Conservation (phyloP, 2,329 filamentous ascomycete genomes). For the Incumbomyces delicatus region DNA sequence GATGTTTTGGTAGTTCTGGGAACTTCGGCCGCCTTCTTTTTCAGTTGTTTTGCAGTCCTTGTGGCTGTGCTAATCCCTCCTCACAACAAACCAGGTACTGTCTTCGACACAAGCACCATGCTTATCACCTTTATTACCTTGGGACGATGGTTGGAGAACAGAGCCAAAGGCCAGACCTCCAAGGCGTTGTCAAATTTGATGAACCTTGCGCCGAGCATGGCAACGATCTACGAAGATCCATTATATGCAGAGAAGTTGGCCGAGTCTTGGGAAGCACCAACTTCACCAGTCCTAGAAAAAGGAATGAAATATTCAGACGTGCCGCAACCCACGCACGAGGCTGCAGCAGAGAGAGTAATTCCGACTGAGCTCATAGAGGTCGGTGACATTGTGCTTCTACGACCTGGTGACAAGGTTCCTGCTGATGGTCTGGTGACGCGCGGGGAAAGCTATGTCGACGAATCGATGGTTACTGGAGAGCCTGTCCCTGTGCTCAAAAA, state of each 20-base stretch:
- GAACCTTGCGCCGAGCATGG: conserved; percentile 93
- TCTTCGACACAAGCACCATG: conserved; percentile 98
- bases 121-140: conserved; percentile 91
- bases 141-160: conserved; percentile 84
- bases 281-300: conserved; percentile 28
- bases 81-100: conserved; percentile 71
- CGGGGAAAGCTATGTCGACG: conserved; percentile 88
- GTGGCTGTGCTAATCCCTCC: conserved; percentile 67
- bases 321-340: conserved; percentile 41
- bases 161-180: conserved; percentile 91
- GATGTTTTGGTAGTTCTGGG: conserved; percentile 90
- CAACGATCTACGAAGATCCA: conserved; percentile 88
- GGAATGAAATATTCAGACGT: conserved; percentile 34
- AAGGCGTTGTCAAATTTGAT: conserved; percentile 87
- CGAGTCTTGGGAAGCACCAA: conserved; percentile 57
- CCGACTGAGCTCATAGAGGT: conserved; percentile 91
- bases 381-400: conserved; percentile 83
- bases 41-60: conserved; percentile 78
- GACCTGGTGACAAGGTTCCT: conserved; percentile 92
- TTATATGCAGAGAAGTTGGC: conserved; percentile 87
- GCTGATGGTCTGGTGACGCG: conserved; percentile 80
- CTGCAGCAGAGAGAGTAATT: conserved; percentile 73
- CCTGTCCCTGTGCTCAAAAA: conserved; percentile 89
- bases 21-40: conserved; percentile 92
- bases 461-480: conserved; percentile 98